Base-by-base conservation (phyloP, 306 rosid genomes). In the Cicer pinnatifidum region DNA sequence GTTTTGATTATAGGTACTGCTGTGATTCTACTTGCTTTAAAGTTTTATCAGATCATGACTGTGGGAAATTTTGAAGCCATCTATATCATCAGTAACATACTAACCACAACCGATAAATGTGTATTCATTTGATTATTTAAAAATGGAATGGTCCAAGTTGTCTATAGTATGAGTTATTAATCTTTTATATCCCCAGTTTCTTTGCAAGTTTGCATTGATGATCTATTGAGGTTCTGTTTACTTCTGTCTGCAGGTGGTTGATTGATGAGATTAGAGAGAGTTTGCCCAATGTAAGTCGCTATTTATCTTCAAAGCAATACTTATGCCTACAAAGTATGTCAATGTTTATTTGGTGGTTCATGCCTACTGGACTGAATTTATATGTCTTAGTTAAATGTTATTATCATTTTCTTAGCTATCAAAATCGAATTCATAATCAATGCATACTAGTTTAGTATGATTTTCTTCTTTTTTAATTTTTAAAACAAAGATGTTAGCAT, bases 201-300 rank as follows among this genome's bases (percentile, higher is more conserved):
- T 56, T 56, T 82, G 10, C 52, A 63, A 23, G 33, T 58, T 52
- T 82, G 11, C 56, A 66, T 57, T 60, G 50, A 44, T 83, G 13
- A 19, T 80, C 17, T 74, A 67, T 75, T 70, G 10, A 41, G 19
- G 53, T 65, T 69, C 64, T 81, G 68, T 56, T 78, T 41, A 72
- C 66, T 45, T 80, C 81, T 53, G 70, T 75, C 60, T 74, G 72
- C 84, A 94, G 98, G 83, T 94, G 98, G 98, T 78, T 94, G 90
- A 57, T 94, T 85, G 98, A 89, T 68, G 98, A 94, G 84, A 87
- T 94, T 13, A 75, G 70, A 56, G 98, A 94, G 78, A 94, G 95
- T 86, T 84, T 94, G 80, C 95, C 96, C 43, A 86, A 91, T 92
- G 97, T 72, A 85, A 86, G 90, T 70, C 80, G 50, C 62, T 58